A percentile compares a stretch with the other conserved stretches of the same genome.
Conservation (phyloP, 176 grass and related monocot species). For the Elymus sibiricus region DNA sequence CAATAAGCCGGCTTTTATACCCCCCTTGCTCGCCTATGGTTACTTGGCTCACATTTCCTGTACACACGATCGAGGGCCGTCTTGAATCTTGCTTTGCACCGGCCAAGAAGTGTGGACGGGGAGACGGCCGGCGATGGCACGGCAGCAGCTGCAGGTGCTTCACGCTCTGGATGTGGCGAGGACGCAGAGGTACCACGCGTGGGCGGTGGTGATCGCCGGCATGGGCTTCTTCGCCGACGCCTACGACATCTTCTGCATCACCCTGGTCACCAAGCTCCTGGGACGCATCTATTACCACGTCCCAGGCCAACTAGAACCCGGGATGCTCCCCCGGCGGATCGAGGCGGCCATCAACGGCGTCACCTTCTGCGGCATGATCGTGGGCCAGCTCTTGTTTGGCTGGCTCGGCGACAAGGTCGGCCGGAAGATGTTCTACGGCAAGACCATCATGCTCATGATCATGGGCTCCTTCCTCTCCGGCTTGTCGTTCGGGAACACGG, state of each 20-base stretch:
- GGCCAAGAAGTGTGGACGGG: neutral
- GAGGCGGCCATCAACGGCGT: conserved; percentile 35
- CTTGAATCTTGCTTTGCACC: neutral
- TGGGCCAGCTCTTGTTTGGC: conserved; percentile 65
- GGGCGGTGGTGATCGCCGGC: conserved; percentile 28
- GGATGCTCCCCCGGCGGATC: neutral
- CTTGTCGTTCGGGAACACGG: conserved; percentile 44
- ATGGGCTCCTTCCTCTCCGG: conserved; percentile 34
- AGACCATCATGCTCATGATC: conserved; percentile 44
- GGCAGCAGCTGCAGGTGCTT: conserved; percentile 27
- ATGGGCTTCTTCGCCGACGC: conserved; percentile 27
- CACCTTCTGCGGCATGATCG: conserved; percentile 56
- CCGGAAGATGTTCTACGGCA: conserved; percentile 55
- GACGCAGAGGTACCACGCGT: conserved; percentile 33
- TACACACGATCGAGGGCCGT: neutral
- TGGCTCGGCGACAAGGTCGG: conserved; percentile 78
- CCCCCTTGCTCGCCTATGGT: neutral
- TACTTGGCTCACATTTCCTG: neutral
- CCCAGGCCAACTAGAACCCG: neutral
- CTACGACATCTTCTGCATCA: conserved; percentile 24
- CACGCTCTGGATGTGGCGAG: conserved; percentile 30
- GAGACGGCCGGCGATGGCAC: neutral
- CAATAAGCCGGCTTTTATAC: neutral
- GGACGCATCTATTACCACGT: conserved; percentile 12
- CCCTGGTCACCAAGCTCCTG: conserved; percentile 15